These are phyloP conservation scores for Entamoeba histolytica DNA, from an alignment of 208 protist species.

Conservation along the genomic window DNA sequence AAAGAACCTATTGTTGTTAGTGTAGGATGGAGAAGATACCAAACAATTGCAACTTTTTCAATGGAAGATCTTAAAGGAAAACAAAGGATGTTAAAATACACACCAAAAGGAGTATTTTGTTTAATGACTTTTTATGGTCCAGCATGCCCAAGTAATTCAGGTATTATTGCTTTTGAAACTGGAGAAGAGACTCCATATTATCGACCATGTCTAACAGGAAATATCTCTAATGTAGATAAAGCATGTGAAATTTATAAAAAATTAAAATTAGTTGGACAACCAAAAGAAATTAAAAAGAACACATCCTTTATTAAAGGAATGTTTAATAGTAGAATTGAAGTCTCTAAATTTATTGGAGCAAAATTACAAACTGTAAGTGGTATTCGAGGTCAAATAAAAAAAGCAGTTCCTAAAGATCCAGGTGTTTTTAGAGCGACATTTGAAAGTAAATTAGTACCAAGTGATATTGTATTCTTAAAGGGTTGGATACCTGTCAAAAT, in stretches of 20 bases:
- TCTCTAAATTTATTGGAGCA: conserved; percentile 87
- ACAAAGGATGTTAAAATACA: conserved; percentile 89
- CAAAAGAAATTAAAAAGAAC: conserved; percentile 82
- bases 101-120: conserved; percentile 94
- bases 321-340: conserved; percentile 49
- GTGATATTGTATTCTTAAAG: conserved; percentile 93
- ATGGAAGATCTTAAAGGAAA: conserved; percentile 21
- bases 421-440: conserved; percentile 87
- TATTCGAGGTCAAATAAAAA: conserved; percentile 92
- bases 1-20: conserved; percentile 89
- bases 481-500: conserved; percentile 78
- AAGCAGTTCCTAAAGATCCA: conserved; percentile 48
- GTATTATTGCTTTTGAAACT: not conserved
- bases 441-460: conserved; percentile 88
- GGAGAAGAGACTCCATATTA: conserved; percentile 54
- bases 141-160: conserved; percentile 58
- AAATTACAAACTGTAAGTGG: conserved; percentile 83
- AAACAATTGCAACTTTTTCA: conserved; percentile 68
- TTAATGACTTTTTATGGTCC: conserved; percentile 83
- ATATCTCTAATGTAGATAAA: conserved; percentile 76
- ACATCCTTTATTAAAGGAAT: conserved; percentile 82
- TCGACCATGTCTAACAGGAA: conserved; percentile 54
- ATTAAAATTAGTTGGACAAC: conserved; percentile 85
- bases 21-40: conserved; percentile 93
- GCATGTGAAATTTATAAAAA: conserved; percentile 87